Evolutionary conservation across 2,329 filamentous ascomycete genomes (phyloP).

Genomic region (Ilyonectria mors-panacis): DNA sequence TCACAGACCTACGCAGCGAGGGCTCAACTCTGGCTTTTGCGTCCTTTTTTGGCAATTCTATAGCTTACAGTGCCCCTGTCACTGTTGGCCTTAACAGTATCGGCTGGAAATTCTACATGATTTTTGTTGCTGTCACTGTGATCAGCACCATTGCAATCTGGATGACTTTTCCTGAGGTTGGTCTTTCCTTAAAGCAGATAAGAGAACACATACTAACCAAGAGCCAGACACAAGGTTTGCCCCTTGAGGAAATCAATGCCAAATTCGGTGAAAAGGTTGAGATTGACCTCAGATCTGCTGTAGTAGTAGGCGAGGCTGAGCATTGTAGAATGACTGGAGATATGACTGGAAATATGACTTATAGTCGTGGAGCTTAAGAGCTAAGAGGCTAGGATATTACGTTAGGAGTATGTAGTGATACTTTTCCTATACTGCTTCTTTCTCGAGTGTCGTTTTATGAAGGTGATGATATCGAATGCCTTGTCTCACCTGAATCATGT

Average conservation of each 20-base stretch:
- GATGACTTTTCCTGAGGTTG: conserved; percentile 41
- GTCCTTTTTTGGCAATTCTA: conserved; percentile 34
- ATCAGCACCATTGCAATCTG: conserved; percentile 45
- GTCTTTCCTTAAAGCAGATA: neutral
- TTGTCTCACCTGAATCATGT: too few relatives aligned
- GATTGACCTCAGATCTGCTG: conserved; percentile 35
- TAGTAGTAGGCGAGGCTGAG: conserved; percentile 20
- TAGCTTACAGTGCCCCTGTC: conserved; percentile 35
- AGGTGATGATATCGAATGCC: too few relatives aligned
- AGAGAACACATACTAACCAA: neutral
- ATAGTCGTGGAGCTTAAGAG: too few relatives aligned
- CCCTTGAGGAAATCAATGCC: conserved; percentile 37
- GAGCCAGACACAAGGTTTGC: conserved; percentile 26
- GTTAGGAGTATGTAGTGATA: too few relatives aligned
- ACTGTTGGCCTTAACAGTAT: conserved; percentile 39
- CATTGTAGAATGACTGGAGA: conserved; percentile 16
- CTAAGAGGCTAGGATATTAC: too few relatives aligned
- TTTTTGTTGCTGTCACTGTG: conserved; percentile 42
- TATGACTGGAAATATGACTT: neutral
- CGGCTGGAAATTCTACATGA: conserved; percentile 42
- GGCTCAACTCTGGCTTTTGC: conserved; percentile 31
- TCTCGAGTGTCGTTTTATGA: too few relatives aligned
- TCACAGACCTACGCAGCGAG: conserved; percentile 31
- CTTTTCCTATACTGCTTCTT: too few relatives aligned
- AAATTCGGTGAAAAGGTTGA: conserved; percentile 36